A percentile compares a stretch with the other conserved stretches of the same genome.
Evolutionary conservation across 305 asterid species (phyloP).

Genomic region (Fraxinus sp.): DNA sequence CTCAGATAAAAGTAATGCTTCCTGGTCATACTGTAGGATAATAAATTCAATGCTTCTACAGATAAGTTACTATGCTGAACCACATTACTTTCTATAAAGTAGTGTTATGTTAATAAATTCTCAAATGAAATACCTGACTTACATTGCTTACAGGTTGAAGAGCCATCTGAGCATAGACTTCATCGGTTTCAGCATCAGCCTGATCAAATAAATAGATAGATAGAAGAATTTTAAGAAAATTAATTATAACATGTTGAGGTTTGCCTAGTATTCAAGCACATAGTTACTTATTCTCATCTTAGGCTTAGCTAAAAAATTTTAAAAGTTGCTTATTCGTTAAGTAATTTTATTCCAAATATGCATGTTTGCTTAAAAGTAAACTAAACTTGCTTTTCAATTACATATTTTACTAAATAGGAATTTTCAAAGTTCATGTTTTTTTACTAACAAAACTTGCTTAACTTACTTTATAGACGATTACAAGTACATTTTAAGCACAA

Average conservation of each 20-base stretch:
- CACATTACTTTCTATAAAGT: neutral
- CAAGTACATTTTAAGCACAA: neutral
- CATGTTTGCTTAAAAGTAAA: neutral
- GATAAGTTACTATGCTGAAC: neutral
- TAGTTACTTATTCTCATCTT: neutral
- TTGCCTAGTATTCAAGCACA: neutral
- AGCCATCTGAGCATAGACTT: constrained; percentile 98
- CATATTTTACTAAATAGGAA: neutral
- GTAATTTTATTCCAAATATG: neutral
- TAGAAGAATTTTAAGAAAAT: neutral
- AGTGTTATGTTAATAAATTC: neutral
- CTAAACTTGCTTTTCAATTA: neutral
- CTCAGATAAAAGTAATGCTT: constrained; percentile 84
- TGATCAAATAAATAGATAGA: constrained; percentile 28
- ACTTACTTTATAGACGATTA: neutral
- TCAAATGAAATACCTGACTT: constrained; percentile 28
- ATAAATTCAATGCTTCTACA: constrained; percentile 19
- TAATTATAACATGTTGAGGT: neutral
- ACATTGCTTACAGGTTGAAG: constrained; percentile 96
- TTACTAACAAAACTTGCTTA: neutral
- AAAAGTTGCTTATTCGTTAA: neutral
- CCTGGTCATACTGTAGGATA: constrained; percentile 75
- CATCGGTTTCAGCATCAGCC: constrained; percentile 98
- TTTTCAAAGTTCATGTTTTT: neutral
- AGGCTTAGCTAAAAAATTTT: neutral